phyloP scores from a whole-genome alignment of 352 stramenopile genomes.

The Pythium sukuiense region DNA sequence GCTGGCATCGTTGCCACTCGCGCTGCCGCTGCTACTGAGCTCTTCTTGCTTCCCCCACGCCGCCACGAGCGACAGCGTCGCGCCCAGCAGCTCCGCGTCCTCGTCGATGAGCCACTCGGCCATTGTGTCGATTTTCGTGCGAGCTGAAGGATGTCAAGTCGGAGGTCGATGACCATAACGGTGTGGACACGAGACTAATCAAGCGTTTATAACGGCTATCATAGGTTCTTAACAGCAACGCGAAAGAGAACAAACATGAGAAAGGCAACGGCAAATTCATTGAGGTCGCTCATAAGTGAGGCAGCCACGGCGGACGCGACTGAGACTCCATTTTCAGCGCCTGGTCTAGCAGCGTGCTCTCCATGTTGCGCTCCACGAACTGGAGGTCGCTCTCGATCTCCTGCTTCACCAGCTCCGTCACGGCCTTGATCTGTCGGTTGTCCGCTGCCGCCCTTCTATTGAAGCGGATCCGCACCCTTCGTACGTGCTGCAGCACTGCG shows the following conservation, averaged over 20 bases:
- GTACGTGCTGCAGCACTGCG: conserved; percentile 20
- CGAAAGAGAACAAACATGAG: too few relatives aligned
- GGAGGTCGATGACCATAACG: too few relatives aligned
- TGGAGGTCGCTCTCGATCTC: neutral
- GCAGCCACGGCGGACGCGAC: neutral
- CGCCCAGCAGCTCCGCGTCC: neutral
- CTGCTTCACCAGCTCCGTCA: neutral
- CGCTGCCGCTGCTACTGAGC: neutral
- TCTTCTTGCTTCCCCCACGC: neutral
- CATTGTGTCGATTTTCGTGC: neutral
- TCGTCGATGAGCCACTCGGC: neutral
- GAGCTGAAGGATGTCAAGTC: neutral
- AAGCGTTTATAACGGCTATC: too few relatives aligned
- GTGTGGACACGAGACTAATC: too few relatives aligned
- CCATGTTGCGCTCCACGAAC: neutral
- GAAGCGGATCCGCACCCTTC: neutral
- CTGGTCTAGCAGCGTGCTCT: neutral
- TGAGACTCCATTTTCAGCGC: neutral
- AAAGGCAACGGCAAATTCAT: too few relatives aligned
- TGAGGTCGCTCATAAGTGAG: neutral
- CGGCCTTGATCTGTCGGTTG: neutral
- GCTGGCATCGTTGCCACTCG: neutral
- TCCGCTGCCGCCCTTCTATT: neutral
- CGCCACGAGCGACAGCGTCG: conserved; percentile 5
- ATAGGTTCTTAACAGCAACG: too few relatives aligned